phyloP scores from a whole-genome alignment of 148 eudicot species.

The Tetragonia tetragonoides region DNA sequence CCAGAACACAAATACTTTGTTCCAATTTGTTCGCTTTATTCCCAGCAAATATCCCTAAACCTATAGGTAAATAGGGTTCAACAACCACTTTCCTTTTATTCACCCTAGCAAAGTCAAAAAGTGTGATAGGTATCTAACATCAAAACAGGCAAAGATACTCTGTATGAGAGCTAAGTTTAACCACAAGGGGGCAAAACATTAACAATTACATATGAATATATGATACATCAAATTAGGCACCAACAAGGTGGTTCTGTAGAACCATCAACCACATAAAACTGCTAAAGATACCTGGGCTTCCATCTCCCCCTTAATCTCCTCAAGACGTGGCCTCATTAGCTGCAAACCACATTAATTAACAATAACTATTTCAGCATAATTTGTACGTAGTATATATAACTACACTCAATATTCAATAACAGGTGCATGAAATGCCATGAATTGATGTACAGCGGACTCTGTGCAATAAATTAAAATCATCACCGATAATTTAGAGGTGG shows the following conservation, averaged over 20 bases:
- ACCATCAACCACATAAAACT: neutral
- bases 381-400: neutral
- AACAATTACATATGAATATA: neutral
- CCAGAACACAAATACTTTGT: neutral
- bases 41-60: neutral
- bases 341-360: constrained; percentile 26
- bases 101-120: neutral
- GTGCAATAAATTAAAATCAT: constrained; percentile 8
- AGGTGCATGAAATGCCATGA: neutral
- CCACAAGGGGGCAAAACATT: neutral
- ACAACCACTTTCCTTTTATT: neutral
- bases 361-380: neutral
- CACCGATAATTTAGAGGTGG: constrained; percentile 78
- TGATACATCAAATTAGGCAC: neutral
- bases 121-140: neutral
- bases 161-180: neutral
- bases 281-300: constrained; percentile 52
- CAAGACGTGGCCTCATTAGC: constrained; percentile 81
- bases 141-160: neutral
- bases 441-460: neutral
- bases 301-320: constrained; percentile 76
- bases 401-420: neutral
- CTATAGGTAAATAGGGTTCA: neutral
- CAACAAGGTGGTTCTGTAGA: neutral
- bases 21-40: neutral